Percentiles rank a stretch among this genome's conserved stretches.
These are phyloP conservation scores for Termitomyces sp. DNA, from an alignment of 768 basidiomycete species.

Conservation along the genomic window DNA sequence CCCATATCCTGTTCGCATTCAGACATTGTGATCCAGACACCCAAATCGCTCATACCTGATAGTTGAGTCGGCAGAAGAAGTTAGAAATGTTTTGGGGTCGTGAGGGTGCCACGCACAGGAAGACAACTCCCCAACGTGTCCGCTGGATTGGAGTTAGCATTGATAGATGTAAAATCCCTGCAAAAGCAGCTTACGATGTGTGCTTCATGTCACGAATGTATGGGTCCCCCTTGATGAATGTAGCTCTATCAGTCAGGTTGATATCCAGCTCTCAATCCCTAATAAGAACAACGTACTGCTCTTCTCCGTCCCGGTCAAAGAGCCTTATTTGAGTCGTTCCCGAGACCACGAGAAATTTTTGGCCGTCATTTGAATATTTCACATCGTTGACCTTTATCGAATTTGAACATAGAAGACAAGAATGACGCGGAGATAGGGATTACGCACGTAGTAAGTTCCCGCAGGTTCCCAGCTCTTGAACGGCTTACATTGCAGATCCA, in stretches of 20 bases:
- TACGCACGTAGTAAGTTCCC: slow-evolving; percentile 82
- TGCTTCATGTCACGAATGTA: slow-evolving; percentile 99
- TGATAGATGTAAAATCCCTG: neutral
- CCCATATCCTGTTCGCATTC: slow-evolving; percentile 72
- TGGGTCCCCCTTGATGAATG: slow-evolving; percentile 90
- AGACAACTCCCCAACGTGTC: slow-evolving; percentile 90
- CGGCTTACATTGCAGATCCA: slow-evolving; percentile 85
- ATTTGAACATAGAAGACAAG: neutral
- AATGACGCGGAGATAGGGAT: slow-evolving; percentile 7
- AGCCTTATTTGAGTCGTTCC: slow-evolving; percentile 86
- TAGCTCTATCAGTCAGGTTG: slow-evolving; percentile 57
- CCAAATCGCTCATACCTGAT: slow-evolving; percentile 55
- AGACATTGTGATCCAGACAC: neutral
- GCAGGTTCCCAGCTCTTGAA: slow-evolving; percentile 97
- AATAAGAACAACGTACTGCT: slow-evolving; percentile 56
- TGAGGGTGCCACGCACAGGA: slow-evolving; percentile 93
- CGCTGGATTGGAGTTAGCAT: slow-evolving; percentile 40
- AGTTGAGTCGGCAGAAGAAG: slow-evolving; percentile 92
- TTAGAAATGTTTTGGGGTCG: slow-evolving; percentile 80
- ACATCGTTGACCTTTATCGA: slow-evolving; percentile 75
- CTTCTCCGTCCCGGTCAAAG: slow-evolving; percentile 90
- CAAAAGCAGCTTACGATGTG: slow-evolving; percentile 66
- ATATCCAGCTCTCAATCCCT: slow-evolving; percentile 25
- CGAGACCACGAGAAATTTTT: slow-evolving; percentile 80
- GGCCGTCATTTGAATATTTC: slow-evolving; percentile 84